Evolutionary conservation across 805 yeast species (phyloP), one percentile per base, ranked within the genome.

Genomic region (Blastobotrys parvus): DNA sequence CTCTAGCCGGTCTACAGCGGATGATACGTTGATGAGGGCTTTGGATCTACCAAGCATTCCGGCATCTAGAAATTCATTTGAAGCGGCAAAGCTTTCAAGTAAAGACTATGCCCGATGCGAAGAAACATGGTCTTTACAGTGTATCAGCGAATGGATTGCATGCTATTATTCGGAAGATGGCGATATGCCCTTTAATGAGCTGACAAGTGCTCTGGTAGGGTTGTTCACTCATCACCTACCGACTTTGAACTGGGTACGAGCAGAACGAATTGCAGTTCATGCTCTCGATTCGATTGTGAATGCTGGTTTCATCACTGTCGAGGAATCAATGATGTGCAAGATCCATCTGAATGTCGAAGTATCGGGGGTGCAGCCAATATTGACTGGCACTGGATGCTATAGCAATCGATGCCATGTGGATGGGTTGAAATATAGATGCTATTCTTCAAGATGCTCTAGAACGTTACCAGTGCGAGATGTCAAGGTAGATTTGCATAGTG

Each of bases 351-450:
- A 42, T 13, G 41, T 34, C 1, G 30, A 25, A 15, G 45, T 53
- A 8, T 6, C 22, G 1, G 69, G 69, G 1, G 68, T 64, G 15
- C 33, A 64, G 15, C 60, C 68, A 3, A 39, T 46, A 5, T 45
- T 63, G 5, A 46, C 63, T 10, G 61, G 64, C n/a, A 35, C 41
- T 35, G 66, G 68, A 2, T 63, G 67, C 47, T 63, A 62, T 38
- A 45, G 65, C 2, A 38, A 13, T 18, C 18, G 19, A 8, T 41
- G 39, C 20, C 56, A 50, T 21, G 34, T 39, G n/a, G 27, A 17
- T 4, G 46, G 39, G 4, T 20, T 37, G 19, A 38, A 41, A 4
- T 45, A 45, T 35, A 44, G 52, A 17, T 63, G 67, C 53, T 61
- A 63, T 38, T 51, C 66, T 2, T 33, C 47, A 29, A 32, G 55